Evolutionary conservation across 768 basidiomycete genomes (phyloP).

Genomic region (Lepiota brunneoincarnata): DNA sequence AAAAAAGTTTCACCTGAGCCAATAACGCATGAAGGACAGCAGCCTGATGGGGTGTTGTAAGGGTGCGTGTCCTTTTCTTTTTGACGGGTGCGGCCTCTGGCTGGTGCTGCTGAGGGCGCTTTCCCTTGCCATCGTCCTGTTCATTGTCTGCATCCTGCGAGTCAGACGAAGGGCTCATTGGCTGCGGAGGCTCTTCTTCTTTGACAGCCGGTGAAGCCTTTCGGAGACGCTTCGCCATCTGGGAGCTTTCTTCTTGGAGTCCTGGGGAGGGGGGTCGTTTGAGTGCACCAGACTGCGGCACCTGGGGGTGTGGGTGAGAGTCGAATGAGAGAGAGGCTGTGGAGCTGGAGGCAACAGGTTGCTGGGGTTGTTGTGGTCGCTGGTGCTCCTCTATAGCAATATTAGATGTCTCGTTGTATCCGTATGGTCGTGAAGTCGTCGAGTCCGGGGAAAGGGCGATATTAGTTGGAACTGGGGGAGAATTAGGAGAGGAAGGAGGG

Average conservation of each 20-base stretch:
- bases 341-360: slow-evolving; percentile 16
- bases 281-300: neutral
- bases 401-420: slow-evolving; percentile 34
- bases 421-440: slow-evolving; percentile 41
- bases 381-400: slow-evolving; percentile 10
- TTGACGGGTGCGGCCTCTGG: slow-evolving; percentile 50
- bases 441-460: slow-evolving; percentile 27
- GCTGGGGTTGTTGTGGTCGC: neutral
- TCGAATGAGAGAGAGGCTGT: slow-evolving; percentile 22
- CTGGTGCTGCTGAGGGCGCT: slow-evolving; percentile 35
- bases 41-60: slow-evolving; percentile 87
- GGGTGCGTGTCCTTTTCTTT: slow-evolving; percentile 79
- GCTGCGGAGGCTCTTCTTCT: slow-evolving; percentile 4
- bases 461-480: slow-evolving; percentile 28
- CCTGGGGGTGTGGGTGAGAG: slow-evolving; percentile 19
- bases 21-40: slow-evolving; percentile 84
- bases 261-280: slow-evolving; percentile 20
- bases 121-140: slow-evolving; percentile 43
- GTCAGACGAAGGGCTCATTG: slow-evolving; percentile 42
- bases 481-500: slow-evolving; percentile 43
- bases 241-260: slow-evolving; percentile 27
- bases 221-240: slow-evolving; percentile 44
- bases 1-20: slow-evolving; percentile 59
- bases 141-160: slow-evolving; percentile 63
- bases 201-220: slow-evolving; percentile 26